Conservation (phyloP, 169 alveolate species). For the Miamiensis avidus region DNA sequence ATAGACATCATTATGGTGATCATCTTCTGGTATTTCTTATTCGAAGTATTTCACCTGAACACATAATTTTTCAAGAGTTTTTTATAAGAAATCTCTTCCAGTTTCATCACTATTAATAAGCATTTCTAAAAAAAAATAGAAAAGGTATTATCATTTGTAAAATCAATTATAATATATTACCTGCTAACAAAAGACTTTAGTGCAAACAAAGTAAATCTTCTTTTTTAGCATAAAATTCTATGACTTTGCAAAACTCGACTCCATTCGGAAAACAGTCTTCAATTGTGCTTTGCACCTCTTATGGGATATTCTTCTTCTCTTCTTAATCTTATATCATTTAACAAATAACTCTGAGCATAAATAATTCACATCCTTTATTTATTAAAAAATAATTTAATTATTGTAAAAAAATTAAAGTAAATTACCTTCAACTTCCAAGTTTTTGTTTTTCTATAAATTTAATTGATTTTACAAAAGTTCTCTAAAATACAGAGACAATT, state of each 20-base stretch:
- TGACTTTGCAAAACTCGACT: conserved; percentile 1
- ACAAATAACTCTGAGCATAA: conserved; percentile 17
- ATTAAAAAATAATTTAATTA: not conserved
- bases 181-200: conserved; percentile 1
- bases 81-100: conserved; percentile 7
- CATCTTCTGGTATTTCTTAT: conserved; percentile 6
- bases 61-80: conserved; percentile 2
- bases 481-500: not conserved
- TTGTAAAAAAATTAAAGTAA: too few species aligned
- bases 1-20: conserved; percentile 15
- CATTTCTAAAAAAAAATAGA: not conserved
- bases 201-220: conserved; percentile 4
- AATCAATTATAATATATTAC: not conserved
- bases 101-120: conserved; percentile 19
- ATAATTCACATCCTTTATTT: conserved; percentile 6
- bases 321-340: conserved; percentile 16
- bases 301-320: not conserved
- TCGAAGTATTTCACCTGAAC: conserved; percentile 4
- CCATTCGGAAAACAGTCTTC: conserved; percentile 30
- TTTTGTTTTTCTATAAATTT: conserved; percentile 4
- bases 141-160: too few species aligned
- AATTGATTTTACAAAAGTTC: conserved; percentile 5
- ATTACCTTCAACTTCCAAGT: not conserved
- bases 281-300: not conserved
- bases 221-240: not conserved